Percentiles rank a stretch among this genome's conserved stretches.
Conservation (phyloP, 306 rosid genomes). For the Quercus dentata region DNA sequence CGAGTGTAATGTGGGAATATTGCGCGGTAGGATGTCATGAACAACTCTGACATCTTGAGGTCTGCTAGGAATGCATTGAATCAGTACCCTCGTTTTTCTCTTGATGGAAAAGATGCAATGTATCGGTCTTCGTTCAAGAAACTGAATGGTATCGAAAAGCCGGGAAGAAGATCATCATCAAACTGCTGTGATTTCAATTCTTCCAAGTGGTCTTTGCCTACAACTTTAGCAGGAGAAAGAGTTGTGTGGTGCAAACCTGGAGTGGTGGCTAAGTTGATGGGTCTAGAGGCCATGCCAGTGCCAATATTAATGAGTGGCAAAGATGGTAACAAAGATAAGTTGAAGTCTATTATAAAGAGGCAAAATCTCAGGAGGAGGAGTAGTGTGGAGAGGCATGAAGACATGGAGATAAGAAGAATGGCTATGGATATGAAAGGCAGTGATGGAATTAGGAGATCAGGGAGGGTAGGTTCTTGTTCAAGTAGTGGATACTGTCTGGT, state of each 20-base stretch:
- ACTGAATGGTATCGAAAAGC: conserved; percentile 11
- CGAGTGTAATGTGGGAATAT: conserved; percentile 14
- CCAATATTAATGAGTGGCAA: conserved; percentile 24
- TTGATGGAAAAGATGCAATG: conserved; percentile 92
- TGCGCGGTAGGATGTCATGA: conserved; percentile 62
- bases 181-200: conserved; percentile 4
- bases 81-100: conserved; percentile 92
- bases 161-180: conserved; percentile 23
- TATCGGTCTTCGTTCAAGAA: conserved; percentile 69
- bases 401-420: conserved; percentile 40
- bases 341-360: conserved; percentile 26
- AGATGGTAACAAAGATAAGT: conserved; percentile 28
- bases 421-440: conserved; percentile 11
- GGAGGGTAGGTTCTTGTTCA: conserved; percentile 30
- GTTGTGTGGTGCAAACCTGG: conserved; percentile 92
- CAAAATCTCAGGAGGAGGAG: conserved; percentile 39
- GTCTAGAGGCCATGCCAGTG: conserved; percentile 79
- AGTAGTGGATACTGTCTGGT: conserved; percentile 35
- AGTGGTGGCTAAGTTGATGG: conserved; percentile 89
- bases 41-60: conserved; percentile 72
- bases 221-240: conserved; percentile 64
- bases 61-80: conserved; percentile 87
- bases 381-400: conserved; percentile 28
- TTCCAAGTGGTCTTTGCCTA: conserved; percentile 32
- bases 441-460: conserved; percentile 19